A percentile compares a stretch with the other conserved stretches of the same genome.
These are phyloP conservation scores for Tricholoma sp. DNA, from an alignment of 768 basidiomycete genomes.

Conservation along the genomic window DNA sequence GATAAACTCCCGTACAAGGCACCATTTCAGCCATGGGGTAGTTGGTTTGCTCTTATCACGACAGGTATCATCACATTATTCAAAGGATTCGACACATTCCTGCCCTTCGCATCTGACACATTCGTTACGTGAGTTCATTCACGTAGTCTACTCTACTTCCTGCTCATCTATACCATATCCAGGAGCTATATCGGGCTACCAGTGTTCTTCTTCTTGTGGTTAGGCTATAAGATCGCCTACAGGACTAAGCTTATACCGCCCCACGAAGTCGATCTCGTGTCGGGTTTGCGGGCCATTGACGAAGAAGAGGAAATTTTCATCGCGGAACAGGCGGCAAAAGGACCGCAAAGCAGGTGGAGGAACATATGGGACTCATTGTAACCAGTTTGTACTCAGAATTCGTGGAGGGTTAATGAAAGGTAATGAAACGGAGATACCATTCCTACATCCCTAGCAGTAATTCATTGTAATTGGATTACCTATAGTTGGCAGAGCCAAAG, in stretches of 20 bases:
- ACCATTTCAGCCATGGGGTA: slow-evolving; percentile 60
- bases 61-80: slow-evolving; percentile 52
- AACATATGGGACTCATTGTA: slow-evolving; percentile 38
- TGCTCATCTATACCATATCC: slow-evolving; percentile 16
- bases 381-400: neutral
- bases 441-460: too few species aligned
- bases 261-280: slow-evolving; percentile 54
- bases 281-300: slow-evolving; percentile 54
- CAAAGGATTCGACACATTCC: slow-evolving; percentile 51
- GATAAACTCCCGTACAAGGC: slow-evolving; percentile 46
- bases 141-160: neutral
- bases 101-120: slow-evolving; percentile 47
- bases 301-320: slow-evolving; percentile 55
- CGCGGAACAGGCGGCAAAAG: slow-evolving; percentile 35
- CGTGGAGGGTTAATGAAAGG: neutral
- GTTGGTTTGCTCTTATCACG: slow-evolving; percentile 51
- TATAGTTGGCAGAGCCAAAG: too few species aligned
- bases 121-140: slow-evolving; percentile 51
- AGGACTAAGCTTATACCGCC: slow-evolving; percentile 35
- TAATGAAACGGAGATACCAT: too few species aligned
- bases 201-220: slow-evolving; percentile 34
- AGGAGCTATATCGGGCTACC: slow-evolving; percentile 43
- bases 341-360: slow-evolving; percentile 24
- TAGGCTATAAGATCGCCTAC: slow-evolving; percentile 35
- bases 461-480: too few species aligned